Base-by-base conservation (phyloP, 1,284 basidiomycete species). In the Peniophora sp. region DNA sequence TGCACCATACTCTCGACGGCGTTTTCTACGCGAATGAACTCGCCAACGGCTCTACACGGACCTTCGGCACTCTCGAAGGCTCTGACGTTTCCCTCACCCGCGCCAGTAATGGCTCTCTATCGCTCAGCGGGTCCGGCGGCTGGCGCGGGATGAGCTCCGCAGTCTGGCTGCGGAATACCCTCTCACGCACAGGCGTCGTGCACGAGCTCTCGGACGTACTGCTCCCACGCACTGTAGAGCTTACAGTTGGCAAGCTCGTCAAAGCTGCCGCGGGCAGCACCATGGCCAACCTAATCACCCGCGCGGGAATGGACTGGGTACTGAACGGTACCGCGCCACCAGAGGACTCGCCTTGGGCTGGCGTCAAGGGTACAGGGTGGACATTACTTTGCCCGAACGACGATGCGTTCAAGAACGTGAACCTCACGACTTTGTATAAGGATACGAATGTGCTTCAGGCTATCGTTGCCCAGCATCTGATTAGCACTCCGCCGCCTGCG, bases 381-480 rank as follows among this genome's bases (percentile, higher is more conserved):
- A 94, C 91, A 1, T 65, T 99, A 1, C 75, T 99, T 3, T 91
- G 89, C 58, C 97, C 97, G 1, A 85, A 83, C 1, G 97, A 99
- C 62, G 84, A 87, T 53, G 94, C 96, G 0, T 97, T 98, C 74
- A 87, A 92, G 57, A 72, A 78, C n/a, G 69, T 90, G 61, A 96
- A 99, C 66, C 68, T 98, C 47, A 93, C 93, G 0, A 69, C 74
- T 53, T 77, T 97, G 51, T 84, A 87, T 54, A 73, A 77, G 24
- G 77, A 93, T 62, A 59, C 69, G 3, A 73, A 79, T 2, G 67
- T 66, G 1, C 74, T 98, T 27, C 73, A 76, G 39, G 71, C 72
- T 3, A 83, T 98, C 19, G 85, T 98, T 51, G 77, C 81, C 53
- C 90, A 97, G 60, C 96, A 99, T 67, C 79, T 99, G 55, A 87